phyloP scores from a whole-genome alignment of 805 yeast species.

The Candida boidinii region DNA sequence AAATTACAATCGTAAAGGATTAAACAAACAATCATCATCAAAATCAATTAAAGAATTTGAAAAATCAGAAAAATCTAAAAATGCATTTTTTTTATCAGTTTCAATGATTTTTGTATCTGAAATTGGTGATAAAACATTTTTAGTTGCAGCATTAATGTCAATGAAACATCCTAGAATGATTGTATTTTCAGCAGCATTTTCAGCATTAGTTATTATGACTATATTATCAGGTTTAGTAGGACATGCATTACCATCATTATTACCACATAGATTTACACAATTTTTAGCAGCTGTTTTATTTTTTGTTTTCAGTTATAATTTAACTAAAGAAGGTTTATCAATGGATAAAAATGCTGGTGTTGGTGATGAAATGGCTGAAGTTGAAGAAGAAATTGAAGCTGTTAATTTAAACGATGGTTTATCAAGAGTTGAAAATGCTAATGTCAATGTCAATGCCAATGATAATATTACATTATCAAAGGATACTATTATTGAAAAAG shows the following conservation, averaged over 20 bases:
- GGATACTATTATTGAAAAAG: no score
- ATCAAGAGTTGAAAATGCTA: no score
- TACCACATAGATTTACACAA: slow-evolving; percentile 75
- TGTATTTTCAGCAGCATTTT: slow-evolving; percentile 84
- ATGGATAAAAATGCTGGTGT: slow-evolving; percentile 83
- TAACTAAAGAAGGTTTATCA: slow-evolving; percentile 70
- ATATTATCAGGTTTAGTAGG: slow-evolving; percentile 86
- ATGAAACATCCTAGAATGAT: slow-evolving; percentile 81
- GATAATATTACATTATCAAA: no score
- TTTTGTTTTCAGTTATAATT: slow-evolving; percentile 70
- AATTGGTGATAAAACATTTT: slow-evolving; percentile 94
- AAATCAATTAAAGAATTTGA: not conserved
- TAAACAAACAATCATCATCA: no score
- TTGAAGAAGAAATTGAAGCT: slow-evolving; percentile 82
- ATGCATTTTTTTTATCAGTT: slow-evolving; percentile 69
- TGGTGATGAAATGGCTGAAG: slow-evolving; percentile 93
- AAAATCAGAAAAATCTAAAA: slow-evolving; percentile 18
- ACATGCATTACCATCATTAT: slow-evolving; percentile 76
- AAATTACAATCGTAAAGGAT: no score
- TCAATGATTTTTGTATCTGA: slow-evolving; percentile 94
- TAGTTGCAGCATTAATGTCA: slow-evolving; percentile 96
- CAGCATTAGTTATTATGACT: slow-evolving; percentile 86
- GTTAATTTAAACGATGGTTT: slow-evolving; percentile 24
- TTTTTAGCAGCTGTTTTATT: slow-evolving; percentile 76
- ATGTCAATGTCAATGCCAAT: slow-evolving; percentile 49